Evolutionary conservation across 2,329 filamentous ascomycete species (phyloP).

Genomic region (Clonostachys rosea): DNA sequence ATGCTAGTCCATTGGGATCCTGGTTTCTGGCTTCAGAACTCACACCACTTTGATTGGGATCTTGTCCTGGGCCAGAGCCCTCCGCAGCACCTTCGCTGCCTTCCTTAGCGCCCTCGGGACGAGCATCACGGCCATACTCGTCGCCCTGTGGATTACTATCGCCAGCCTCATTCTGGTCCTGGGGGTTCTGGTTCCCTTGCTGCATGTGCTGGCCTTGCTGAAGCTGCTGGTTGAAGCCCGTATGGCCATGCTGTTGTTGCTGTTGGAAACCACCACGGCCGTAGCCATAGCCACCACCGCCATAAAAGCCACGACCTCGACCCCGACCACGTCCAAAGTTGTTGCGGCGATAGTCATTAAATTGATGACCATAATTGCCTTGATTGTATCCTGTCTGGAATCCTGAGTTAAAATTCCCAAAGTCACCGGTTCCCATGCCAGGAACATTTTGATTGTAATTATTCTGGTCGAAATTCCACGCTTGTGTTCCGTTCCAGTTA

Average conservation of each 20-base stretch:
- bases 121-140: slow-evolving; percentile 1
- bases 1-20: slow-evolving; percentile 11
- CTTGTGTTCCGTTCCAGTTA: slow-evolving; percentile 77
- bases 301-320: slow-evolving; percentile 58
- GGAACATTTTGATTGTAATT: slow-evolving; percentile 85
- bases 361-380: slow-evolving; percentile 78
- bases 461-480: slow-evolving; percentile 83
- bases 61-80: background rate
- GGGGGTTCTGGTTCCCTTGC: slow-evolving; percentile 7
- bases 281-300: slow-evolving; percentile 27
- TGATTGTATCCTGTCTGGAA: slow-evolving; percentile 75
- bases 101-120: slow-evolving; percentile 1
- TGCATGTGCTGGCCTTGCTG: slow-evolving; percentile 15
- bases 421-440: slow-evolving; percentile 77
- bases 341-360: slow-evolving; percentile 72
- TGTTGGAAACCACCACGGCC: slow-evolving; percentile 49
- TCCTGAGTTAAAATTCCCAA: slow-evolving; percentile 73
- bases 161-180: slow-evolving; percentile 11
- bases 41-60: slow-evolving; percentile 7
- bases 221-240: slow-evolving; percentile 25
- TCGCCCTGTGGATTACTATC: slow-evolving; percentile 1
- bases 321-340: slow-evolving; percentile 65
- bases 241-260: slow-evolving; percentile 33
- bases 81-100: slow-evolving; percentile 7
- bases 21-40: slow-evolving; percentile 11